Percentiles rank a stretch among this genome's conserved stretches.
phyloP scores from a whole-genome alignment of 2,329 filamentous ascomycete genomes.

The Periconia macrospinosa region DNA sequence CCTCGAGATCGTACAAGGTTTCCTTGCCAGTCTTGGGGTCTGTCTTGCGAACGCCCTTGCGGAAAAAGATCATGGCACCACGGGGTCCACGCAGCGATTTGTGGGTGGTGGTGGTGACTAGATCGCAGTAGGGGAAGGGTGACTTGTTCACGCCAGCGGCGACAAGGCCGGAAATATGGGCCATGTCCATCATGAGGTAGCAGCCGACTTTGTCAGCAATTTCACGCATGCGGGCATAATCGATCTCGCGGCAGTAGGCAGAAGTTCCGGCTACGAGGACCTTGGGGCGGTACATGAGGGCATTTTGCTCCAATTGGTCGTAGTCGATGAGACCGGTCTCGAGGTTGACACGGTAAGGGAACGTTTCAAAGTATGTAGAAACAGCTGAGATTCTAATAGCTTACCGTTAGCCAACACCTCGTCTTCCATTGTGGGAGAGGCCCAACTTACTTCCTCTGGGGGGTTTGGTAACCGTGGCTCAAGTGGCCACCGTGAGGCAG shows the following conservation, averaged over 20 bases:
- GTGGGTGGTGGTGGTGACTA: slow-evolving; percentile 97
- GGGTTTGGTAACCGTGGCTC: slow-evolving; percentile 96
- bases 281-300: slow-evolving; percentile 89
- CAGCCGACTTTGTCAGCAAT: slow-evolving; percentile 90
- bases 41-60: slow-evolving; percentile 82
- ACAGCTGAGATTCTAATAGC: slow-evolving; percentile 80
- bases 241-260: slow-evolving; percentile 93
- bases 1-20: slow-evolving; percentile 86
- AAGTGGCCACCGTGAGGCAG: slow-evolving; percentile 93
- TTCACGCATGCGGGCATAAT: slow-evolving; percentile 89
- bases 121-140: slow-evolving; percentile 86
- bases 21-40: slow-evolving; percentile 86
- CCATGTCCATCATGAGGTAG: slow-evolving; percentile 95
- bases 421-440: neutral
- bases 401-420: slow-evolving; percentile 14
- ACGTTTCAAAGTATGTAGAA: slow-evolving; percentile 98
- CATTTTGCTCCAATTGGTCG: slow-evolving; percentile 83
- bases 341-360: slow-evolving; percentile 91
- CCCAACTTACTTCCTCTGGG: slow-evolving; percentile 75
- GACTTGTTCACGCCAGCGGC: slow-evolving; percentile 89
- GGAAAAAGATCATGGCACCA: slow-evolving; percentile 98
- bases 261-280: slow-evolving; percentile 93
- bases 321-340: slow-evolving; percentile 95
- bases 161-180: slow-evolving; percentile 92
- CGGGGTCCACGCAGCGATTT: slow-evolving; percentile 94